Percentiles rank a stretch among this genome's conserved stretches.
Conservation (phyloP, 2,329 filamentous ascomycete species). For the Zasmidium cellare region DNA sequence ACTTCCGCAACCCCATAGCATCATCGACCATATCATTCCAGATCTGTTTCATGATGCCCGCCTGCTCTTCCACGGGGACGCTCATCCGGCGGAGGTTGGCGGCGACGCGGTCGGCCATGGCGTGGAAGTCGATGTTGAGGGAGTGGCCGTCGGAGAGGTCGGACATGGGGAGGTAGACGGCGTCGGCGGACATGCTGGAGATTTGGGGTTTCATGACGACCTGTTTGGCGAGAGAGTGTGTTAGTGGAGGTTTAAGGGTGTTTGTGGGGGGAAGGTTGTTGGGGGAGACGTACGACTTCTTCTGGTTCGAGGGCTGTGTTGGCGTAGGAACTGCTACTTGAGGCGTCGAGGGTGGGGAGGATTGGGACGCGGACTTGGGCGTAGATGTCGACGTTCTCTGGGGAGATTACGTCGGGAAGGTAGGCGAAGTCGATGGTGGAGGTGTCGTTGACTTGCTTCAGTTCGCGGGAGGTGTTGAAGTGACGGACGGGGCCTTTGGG, state of each 20-base stretch:
- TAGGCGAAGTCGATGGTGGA: constrained; percentile 66
- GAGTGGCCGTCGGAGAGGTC: constrained; percentile 60
- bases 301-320: constrained; percentile 15
- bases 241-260: not conserved
- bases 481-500: constrained; percentile 42
- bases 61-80: constrained; percentile 43
- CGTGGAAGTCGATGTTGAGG: constrained; percentile 57
- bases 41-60: constrained; percentile 41
- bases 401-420: constrained; percentile 48
- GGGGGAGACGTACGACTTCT: constrained; percentile 24
- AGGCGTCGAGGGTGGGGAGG: constrained; percentile 24
- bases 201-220: constrained; percentile 59
- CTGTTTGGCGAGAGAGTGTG: constrained; percentile 7
- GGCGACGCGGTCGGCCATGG: constrained; percentile 50
- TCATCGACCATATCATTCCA: constrained; percentile 54
- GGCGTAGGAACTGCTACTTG: constrained; percentile 14
- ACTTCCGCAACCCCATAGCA: constrained; percentile 43
- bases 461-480: constrained; percentile 62
- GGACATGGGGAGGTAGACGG: constrained; percentile 55
- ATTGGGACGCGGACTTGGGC: constrained; percentile 33
- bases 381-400: constrained; percentile 19
- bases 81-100: constrained; percentile 31
- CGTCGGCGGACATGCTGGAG: constrained; percentile 52
- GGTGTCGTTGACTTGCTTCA: constrained; percentile 58
- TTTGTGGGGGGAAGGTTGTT: not conserved